A percentile compares a stretch with the other conserved stretches of the same genome.
phyloP scores from a whole-genome alignment of 345 rosid genomes.

The Jatropha curcas region DNA sequence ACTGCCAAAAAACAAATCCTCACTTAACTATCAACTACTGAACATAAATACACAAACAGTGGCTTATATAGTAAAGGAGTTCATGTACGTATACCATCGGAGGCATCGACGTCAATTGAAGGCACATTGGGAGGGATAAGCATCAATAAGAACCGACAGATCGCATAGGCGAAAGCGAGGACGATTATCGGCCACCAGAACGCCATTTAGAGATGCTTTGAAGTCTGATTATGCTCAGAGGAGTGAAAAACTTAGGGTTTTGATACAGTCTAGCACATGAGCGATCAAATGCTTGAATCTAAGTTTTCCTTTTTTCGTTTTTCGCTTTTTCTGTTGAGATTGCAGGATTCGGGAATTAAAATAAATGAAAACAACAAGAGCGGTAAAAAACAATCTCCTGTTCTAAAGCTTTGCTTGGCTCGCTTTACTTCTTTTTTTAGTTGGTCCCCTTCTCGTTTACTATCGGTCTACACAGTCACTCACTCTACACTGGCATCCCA shows the following conservation, averaged over 20 bases:
- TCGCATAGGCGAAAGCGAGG: constrained; percentile 81
- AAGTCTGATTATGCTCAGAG: neutral
- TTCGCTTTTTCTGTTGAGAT: neutral
- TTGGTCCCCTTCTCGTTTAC: neutral
- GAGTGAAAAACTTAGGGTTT: constrained; percentile 3
- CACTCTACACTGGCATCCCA: neutral
- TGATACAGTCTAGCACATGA: neutral
- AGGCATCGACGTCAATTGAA: constrained; percentile 90
- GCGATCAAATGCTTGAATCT: constrained; percentile 7
- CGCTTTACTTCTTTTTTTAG: neutral
- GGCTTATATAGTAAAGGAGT: neutral
- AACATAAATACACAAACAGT: neutral
- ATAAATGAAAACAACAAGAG: neutral
- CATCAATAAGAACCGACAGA: constrained; percentile 81
- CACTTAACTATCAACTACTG: neutral
- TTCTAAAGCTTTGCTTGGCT: neutral
- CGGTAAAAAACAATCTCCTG: neutral
- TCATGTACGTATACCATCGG: constrained; percentile 60
- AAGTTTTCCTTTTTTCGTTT: neutral
- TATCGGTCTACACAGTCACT: neutral
- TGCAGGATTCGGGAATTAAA: neutral
- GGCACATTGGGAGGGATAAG: constrained; percentile 93
- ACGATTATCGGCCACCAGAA: constrained; percentile 94
- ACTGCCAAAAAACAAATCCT: constrained; percentile 41
- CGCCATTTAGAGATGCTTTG: constrained; percentile 35